These are phyloP conservation scores for Fusarium sp. DNA, from an alignment of 2,329 filamentous ascomycete genomes.

Conservation along the genomic window DNA sequence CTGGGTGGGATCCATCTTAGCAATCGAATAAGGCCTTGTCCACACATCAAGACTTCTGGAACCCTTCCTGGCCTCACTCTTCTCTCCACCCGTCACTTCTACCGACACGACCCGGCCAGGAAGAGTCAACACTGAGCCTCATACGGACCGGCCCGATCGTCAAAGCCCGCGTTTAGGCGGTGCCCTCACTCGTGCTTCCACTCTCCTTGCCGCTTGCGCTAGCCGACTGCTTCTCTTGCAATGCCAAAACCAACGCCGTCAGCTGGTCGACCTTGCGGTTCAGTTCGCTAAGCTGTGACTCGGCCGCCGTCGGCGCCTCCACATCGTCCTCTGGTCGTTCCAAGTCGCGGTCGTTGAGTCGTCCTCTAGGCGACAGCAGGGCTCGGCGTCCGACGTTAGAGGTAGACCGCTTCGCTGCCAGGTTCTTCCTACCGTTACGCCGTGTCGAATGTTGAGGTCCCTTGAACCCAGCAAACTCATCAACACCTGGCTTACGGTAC, in stretches of 20 bases:
- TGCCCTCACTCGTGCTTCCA: conserved; percentile 10
- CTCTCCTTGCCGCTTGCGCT: conserved; percentile 19
- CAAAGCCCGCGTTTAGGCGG: conserved; percentile 24
- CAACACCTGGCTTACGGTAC: conserved; percentile 53
- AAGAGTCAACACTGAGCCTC: background rate
- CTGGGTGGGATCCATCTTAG: background rate
- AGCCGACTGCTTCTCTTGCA: conserved; percentile 56
- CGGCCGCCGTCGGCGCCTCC: conserved; percentile 55
- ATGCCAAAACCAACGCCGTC: conserved; percentile 62
- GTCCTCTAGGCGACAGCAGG: conserved; percentile 33
- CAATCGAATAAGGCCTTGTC: background rate
- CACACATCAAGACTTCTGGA: conserved; percentile 21
- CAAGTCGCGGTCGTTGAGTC: conserved; percentile 26
- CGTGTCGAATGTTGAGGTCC: conserved; percentile 54
- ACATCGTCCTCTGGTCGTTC: conserved; percentile 50
- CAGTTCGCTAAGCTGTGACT: conserved; percentile 67
- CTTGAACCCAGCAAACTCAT: conserved; percentile 62
- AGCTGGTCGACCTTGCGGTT: conserved; percentile 69
- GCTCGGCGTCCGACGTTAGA: conserved; percentile 29
- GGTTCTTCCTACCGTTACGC: conserved; percentile 31
- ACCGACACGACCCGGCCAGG: conserved; percentile 31
- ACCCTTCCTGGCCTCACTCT: conserved; percentile 16
- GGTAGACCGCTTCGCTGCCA: conserved; percentile 32
- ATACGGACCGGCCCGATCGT: conserved; percentile 13
- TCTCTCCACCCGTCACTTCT: conserved; percentile 27